Evolutionary conservation across 2,329 filamentous ascomycete species (phyloP), one percentile per base, ranked within the genome.

Genomic region (Rhynchosporium agropyri): DNA sequence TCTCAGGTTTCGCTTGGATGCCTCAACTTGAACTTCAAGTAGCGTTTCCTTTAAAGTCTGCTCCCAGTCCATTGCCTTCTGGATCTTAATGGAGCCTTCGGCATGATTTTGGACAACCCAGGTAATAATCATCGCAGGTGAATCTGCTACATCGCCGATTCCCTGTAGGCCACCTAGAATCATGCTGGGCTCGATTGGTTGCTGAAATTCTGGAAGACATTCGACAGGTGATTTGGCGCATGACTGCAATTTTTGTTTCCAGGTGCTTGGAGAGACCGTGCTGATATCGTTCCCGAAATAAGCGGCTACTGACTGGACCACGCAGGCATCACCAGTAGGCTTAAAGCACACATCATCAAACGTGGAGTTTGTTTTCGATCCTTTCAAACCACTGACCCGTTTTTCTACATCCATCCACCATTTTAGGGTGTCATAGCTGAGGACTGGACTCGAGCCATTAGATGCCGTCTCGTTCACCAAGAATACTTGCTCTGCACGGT

Each of bases 391-490:
- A 62, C 83, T 83, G 42, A 98, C 86, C 55, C 88, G 87, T 69
- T 86, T 85, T 75, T 99, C 95, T 1, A 98, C 88, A 65, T 88
- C 90, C 73, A 95, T 91, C 95, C 94, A 98, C 95, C 95, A 99
- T 31, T 83, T 80, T 9, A 99, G 80, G 0, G 90, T 97, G 8
- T 97, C 91, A 69, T 96, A 95, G 75, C 85, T 92, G 62, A 99
- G 78, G 1, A 98, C 92, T 0, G 92, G 90, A 0, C 89, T 87
- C 2, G 87, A 82, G 0, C 84, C 85, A 2, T 81, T 80, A 2
- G 82, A 71, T 0, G 83, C 75, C 0, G 87, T 92, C 69, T 97
- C 93, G 67, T 98, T 99, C 65, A 98, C 92, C 13, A 99, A 77
- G 75, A 99, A 99, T 0, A 88, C 86, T 77, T 99, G 95, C 75